Percentiles rank a stretch among this genome's conserved stretches.
These are phyloP conservation scores for Phytophthora sojae DNA, from an alignment of 352 stramenopile species.

Conservation along the genomic window DNA sequence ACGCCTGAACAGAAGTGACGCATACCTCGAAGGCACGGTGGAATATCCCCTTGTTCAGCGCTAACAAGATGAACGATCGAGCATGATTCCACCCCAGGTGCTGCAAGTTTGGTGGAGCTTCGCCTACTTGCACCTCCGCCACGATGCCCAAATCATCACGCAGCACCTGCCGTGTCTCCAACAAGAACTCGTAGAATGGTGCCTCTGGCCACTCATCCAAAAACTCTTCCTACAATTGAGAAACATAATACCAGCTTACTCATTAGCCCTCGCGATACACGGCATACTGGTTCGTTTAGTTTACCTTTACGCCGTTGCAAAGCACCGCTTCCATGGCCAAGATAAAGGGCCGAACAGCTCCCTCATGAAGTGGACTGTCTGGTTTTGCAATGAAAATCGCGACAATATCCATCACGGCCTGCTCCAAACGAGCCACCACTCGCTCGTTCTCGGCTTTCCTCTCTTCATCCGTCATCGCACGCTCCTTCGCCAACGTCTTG, in stretches of 20 bases:
- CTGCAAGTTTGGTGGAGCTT: constrained; percentile 43
- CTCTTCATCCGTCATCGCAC: constrained; percentile 40
- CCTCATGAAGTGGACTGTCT: constrained; percentile 79
- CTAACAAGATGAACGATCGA: constrained; percentile 66
- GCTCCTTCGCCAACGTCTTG: constrained; percentile 48
- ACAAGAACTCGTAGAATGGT: constrained; percentile 75
- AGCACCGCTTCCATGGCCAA: constrained; percentile 72
- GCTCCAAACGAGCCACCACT: constrained; percentile 23
- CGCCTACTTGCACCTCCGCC: constrained; percentile 49
- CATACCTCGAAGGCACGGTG: constrained; percentile 75
- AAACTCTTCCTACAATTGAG: constrained; percentile 44
- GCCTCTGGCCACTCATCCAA: constrained; percentile 68
- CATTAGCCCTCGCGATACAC: background rate
- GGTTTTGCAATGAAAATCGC: constrained; percentile 74
- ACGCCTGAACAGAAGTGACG: background rate
- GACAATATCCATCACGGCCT: constrained; percentile 73
- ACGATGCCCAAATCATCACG: constrained; percentile 79
- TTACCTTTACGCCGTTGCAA: constrained; percentile 71
- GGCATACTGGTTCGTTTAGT: background rate
- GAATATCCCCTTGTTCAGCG: constrained; percentile 81
- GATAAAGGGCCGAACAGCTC: constrained; percentile 63
- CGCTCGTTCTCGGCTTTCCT: constrained; percentile 36
- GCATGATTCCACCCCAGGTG: constrained; percentile 75
- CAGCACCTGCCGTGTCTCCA: constrained; percentile 66
- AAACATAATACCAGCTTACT: background rate